Percentiles rank a stretch among this genome's conserved stretches.
Conservation (phyloP, 805 yeast species). For the Candida oleophila region DNA sequence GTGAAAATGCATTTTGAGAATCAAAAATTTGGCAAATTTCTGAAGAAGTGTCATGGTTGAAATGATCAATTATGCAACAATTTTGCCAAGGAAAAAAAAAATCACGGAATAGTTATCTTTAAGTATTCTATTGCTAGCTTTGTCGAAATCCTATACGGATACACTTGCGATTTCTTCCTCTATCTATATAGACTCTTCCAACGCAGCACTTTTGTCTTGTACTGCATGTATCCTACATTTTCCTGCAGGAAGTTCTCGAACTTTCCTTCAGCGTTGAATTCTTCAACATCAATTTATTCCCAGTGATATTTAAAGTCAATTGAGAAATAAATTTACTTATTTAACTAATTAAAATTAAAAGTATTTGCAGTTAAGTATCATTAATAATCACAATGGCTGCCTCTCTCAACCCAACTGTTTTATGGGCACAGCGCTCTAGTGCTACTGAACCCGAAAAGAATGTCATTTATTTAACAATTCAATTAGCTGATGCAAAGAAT, state of each 20-base stretch:
- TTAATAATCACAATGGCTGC: constrained; percentile 16
- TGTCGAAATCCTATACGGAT: too few relatives aligned
- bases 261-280: neutral
- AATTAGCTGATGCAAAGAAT: constrained; percentile 65
- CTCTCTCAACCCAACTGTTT: constrained; percentile 49
- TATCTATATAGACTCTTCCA: neutral
- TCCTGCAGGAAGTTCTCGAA: constrained; percentile 2
- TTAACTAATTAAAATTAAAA: too few relatives aligned
- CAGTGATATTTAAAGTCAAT: neutral
- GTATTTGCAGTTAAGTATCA: neutral
- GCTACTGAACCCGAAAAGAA: constrained; percentile 72
- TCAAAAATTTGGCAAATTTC: too few relatives aligned
- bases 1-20: too few relatives aligned
- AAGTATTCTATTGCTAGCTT: too few relatives aligned
- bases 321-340: too few relatives aligned
- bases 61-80: too few relatives aligned
- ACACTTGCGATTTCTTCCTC: neutral
- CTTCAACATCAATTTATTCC: neutral
- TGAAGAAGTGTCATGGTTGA: too few relatives aligned
- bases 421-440: constrained; percentile 97
- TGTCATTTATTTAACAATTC: constrained; percentile 69
- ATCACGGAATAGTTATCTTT: too few relatives aligned
- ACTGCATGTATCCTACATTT: neutral
- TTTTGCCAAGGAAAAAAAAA: too few relatives aligned
- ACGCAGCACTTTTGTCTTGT: neutral